Evolutionary conservation across 306 rosid species (phyloP).

Genomic region (Alnus glutinosa): DNA sequence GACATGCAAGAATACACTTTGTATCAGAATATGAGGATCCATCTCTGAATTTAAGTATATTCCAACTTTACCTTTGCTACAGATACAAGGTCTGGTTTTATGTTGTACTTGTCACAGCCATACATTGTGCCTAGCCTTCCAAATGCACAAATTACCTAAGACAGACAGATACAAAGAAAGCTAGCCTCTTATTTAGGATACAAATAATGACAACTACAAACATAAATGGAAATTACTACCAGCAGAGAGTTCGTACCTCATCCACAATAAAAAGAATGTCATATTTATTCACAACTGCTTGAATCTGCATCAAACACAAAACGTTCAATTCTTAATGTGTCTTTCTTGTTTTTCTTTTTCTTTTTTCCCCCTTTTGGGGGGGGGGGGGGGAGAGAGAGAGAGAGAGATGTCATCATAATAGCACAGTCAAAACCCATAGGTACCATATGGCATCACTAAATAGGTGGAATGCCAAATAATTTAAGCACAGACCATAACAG

Average conservation of each 20-base stretch:
- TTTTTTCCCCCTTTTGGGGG: neutral
- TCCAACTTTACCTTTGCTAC: slow-evolving; percentile 72
- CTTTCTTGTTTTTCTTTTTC: neutral
- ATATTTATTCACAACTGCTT: slow-evolving; percentile 87
- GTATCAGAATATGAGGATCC: neutral
- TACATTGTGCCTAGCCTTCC: slow-evolving; percentile 94
- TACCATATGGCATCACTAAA: neutral
- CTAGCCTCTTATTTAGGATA: slow-evolving; percentile 20
- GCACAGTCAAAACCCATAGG: neutral
- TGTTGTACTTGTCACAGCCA: slow-evolving; percentile 87
- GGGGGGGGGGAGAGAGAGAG: neutral
- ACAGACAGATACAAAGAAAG: slow-evolving; percentile 18
- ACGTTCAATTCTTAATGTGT: slow-evolving; percentile 6
- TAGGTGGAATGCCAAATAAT: neutral
- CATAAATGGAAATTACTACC: slow-evolving; percentile 11
- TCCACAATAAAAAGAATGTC: slow-evolving; percentile 95
- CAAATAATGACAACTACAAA: slow-evolving; percentile 3
- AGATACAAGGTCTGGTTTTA: slow-evolving; percentile 92
- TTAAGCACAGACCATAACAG: neutral
- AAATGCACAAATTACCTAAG: slow-evolving; percentile 88
- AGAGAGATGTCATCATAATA: neutral
- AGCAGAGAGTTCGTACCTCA: slow-evolving; percentile 57
- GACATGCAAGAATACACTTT: slow-evolving; percentile 1
- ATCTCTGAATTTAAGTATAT: slow-evolving; percentile 2
- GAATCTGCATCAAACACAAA: slow-evolving; percentile 60